A percentile compares a stretch with the other conserved stretches of the same genome.
phyloP scores from a whole-genome alignment of 805 yeast species.

The Hanseniaspora hatyaiensis region DNA sequence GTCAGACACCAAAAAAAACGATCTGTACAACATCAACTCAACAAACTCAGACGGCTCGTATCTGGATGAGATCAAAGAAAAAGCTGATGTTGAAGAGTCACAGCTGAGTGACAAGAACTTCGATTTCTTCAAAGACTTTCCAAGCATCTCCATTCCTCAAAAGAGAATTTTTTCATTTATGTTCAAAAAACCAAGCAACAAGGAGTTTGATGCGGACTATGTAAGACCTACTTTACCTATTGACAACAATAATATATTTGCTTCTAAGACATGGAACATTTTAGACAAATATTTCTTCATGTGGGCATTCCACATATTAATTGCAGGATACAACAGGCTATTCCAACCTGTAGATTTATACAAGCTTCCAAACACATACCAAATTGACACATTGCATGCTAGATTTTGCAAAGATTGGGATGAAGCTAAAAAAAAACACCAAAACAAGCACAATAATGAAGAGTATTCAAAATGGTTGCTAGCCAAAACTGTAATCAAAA shows the following conservation, averaged over 20 bases:
- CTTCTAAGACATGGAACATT: conserved; percentile 5
- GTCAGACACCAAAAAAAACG: conserved; percentile 1
- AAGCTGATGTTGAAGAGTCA: too few relatives aligned
- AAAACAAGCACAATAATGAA: conserved; percentile 26
- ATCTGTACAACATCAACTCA: not conserved
- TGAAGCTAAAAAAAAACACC: conserved; percentile 26
- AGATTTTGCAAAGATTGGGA: conserved; percentile 31
- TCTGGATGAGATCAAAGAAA: not conserved
- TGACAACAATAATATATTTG: conserved; percentile 12
- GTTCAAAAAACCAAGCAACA: not conserved
- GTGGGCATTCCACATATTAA: conserved; percentile 58
- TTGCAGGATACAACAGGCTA: conserved; percentile 61
- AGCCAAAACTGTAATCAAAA: conserved; percentile 36
- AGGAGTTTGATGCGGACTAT: conserved; percentile 7
- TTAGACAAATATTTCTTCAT: conserved; percentile 35
- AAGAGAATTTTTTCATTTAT: conserved; percentile 2
- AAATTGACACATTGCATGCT: conserved; percentile 33
- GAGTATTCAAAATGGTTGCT: conserved; percentile 28
- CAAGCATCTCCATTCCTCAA: conserved; percentile 9
- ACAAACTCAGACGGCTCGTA: not conserved
- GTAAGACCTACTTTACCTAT: conserved; percentile 9
- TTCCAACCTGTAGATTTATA: conserved; percentile 53
- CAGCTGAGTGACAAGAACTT: not conserved
- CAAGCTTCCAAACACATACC: conserved; percentile 34
- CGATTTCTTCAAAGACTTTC: conserved; percentile 6